phyloP scores from a whole-genome alignment of 345 rosid species.

The Aquilaria yunnanensis region DNA sequence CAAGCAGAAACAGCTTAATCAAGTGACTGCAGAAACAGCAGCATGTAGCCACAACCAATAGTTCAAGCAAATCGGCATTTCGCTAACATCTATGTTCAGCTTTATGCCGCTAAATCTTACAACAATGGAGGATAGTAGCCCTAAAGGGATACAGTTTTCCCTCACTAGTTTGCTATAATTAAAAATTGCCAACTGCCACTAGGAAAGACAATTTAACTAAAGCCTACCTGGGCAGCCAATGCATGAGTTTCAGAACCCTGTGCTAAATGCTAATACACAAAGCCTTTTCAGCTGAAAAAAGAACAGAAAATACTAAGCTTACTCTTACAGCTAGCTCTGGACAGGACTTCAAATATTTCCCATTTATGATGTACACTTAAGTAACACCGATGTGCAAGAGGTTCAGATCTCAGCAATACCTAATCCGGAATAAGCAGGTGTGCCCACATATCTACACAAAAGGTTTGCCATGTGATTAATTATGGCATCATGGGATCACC shows the following conservation, averaged over 20 bases:
- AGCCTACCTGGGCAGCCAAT: slow-evolving; percentile 97
- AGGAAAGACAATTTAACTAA: slow-evolving; percentile 75
- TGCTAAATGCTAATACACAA: slow-evolving; percentile 41
- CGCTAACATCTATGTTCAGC: slow-evolving; percentile 4
- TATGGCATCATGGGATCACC: slow-evolving; percentile 75
- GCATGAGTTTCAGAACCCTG: slow-evolving; percentile 31
- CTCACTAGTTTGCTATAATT: slow-evolving; percentile 15
- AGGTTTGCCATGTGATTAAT: slow-evolving; percentile 15
- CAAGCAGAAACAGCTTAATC: too few species aligned
- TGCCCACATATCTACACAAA: slow-evolving; percentile 8
- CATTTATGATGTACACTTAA: slow-evolving; percentile 31
- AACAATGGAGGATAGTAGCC: slow-evolving; percentile 13
- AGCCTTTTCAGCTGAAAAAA: slow-evolving; percentile 26
- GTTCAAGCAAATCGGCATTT: slow-evolving; percentile 5
- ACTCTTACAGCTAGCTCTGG: slow-evolving; percentile 24
- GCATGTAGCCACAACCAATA: too few species aligned
- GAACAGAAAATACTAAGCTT: slow-evolving; percentile 9
- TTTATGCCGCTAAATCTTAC: slow-evolving; percentile 18
- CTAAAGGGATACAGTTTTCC: slow-evolving; percentile 20
- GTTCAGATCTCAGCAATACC: slow-evolving; percentile 18
- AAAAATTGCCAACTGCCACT: slow-evolving; percentile 67
- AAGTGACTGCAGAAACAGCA: too few species aligned
- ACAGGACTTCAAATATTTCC: slow-evolving; percentile 17
- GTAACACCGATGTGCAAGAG: slow-evolving; percentile 14
- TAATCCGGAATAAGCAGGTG: slow-evolving; percentile 10